phyloP scores from a whole-genome alignment of 2,329 filamentous ascomycete genomes.

The Albifimbria verrucaria region DNA sequence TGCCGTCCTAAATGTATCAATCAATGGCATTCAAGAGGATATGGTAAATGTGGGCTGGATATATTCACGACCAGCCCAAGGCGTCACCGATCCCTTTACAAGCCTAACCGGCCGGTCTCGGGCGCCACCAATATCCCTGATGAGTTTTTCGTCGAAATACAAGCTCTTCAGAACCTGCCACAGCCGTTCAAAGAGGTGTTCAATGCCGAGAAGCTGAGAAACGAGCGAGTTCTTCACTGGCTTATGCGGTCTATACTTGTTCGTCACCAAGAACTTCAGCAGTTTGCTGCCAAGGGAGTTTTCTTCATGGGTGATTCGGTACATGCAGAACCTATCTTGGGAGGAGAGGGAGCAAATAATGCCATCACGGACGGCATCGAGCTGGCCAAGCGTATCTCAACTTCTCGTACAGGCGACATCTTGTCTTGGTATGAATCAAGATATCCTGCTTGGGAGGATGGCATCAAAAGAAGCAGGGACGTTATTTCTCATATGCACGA shows the following conservation, averaged over 20 bases:
- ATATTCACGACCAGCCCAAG: slow-evolving; percentile 8
- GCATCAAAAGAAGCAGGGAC: slow-evolving; percentile 1
- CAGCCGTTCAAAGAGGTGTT: slow-evolving; percentile 8
- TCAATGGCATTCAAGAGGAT: slow-evolving; percentile 5
- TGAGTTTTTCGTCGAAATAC: slow-evolving; percentile 6
- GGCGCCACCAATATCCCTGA: slow-evolving; percentile 8
- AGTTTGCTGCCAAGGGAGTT: slow-evolving; percentile 1
- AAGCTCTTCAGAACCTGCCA: background rate
- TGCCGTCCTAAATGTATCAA: slow-evolving; percentile 5
- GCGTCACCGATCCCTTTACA: slow-evolving; percentile 7
- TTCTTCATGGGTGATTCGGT: slow-evolving; percentile 7
- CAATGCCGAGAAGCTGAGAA: slow-evolving; percentile 4
- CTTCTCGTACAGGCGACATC: slow-evolving; percentile 1
- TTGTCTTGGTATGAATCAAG: slow-evolving; percentile 4
- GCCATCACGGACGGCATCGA: slow-evolving; percentile 7
- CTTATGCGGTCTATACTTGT: slow-evolving; percentile 7
- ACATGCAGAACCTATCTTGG: slow-evolving; percentile 5
- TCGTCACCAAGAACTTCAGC: slow-evolving; percentile 1
- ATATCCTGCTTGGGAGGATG: slow-evolving; percentile 6
- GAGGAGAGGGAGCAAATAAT: slow-evolving; percentile 6
- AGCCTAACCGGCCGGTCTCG: slow-evolving; percentile 7
- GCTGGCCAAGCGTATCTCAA: slow-evolving; percentile 7
- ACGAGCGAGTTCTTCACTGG: slow-evolving; percentile 6
- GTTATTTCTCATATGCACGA: slow-evolving; percentile 1
- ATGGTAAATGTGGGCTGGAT: slow-evolving; percentile 7